Evolutionary conservation across 179 eudicot genomes (phyloP).

Genomic region (Spinacia oleracea): DNA sequence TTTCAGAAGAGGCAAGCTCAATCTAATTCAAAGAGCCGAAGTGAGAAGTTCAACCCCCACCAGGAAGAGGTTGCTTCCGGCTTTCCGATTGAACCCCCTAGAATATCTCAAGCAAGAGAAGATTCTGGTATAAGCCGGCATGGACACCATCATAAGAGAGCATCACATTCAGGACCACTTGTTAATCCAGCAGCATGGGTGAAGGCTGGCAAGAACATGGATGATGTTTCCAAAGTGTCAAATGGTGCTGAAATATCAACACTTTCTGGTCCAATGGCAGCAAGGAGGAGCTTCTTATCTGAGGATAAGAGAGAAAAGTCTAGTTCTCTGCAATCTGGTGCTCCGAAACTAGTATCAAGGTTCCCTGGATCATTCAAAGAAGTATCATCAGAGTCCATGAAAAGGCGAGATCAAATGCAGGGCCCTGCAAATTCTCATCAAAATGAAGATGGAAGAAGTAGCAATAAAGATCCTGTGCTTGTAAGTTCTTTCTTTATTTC

Average conservation of each 20-base stretch:
- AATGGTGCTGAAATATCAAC: conserved; percentile 52
- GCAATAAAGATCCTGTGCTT: conserved; percentile 63
- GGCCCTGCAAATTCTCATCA: conserved; percentile 38
- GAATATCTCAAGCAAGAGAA: conserved; percentile 63
- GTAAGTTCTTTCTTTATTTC: conserved; percentile 57
- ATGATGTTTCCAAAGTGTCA: conserved; percentile 63
- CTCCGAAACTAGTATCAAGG: conserved; percentile 54
- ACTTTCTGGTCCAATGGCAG: conserved; percentile 46
- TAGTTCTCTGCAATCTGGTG: conserved; percentile 48
- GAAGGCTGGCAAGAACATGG: conserved; percentile 65
- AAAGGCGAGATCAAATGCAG: conserved; percentile 48
- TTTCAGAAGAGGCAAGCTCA: conserved; percentile 72
- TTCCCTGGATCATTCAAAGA: conserved; percentile 90
- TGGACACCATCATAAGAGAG: conserved; percentile 55
- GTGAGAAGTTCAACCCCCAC: conserved; percentile 83
- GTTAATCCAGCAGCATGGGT: conserved; percentile 71
- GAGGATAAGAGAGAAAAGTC: conserved; percentile 57
- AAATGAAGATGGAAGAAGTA: conserved; percentile 55
- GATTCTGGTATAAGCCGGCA: conserved; percentile 45
- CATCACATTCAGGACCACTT: conserved; percentile 94
- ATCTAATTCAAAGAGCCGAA: conserved; percentile 72
- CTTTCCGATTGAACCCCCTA: conserved; percentile 90
- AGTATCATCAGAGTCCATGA: conserved; percentile 48
- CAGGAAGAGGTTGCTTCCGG: conserved; percentile 95
- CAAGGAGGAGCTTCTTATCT: conserved; percentile 60